Evolutionary conservation across 1,139 yeast genomes (phyloP), one percentile per base, ranked within the genome.

Genomic region (Candida pseudocylindracea): DNA sequence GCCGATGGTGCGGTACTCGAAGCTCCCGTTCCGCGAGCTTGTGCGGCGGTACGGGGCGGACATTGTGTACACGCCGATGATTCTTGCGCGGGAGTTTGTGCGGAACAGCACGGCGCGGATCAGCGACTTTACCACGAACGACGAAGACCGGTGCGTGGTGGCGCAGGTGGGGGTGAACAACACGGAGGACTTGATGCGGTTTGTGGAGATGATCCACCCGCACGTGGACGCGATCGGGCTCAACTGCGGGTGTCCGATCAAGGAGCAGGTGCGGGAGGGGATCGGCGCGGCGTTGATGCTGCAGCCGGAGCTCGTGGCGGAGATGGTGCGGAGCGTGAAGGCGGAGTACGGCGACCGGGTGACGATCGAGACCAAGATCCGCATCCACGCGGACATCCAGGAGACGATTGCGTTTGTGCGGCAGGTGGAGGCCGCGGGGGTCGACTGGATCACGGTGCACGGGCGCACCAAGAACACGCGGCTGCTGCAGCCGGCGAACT

Each of bases 231-330:
- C 93, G 1, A 72, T 88, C 27, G 95, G 98, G 0, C 60, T 88
- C 36, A 91, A 88, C 55, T 88, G 98, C 53, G 98, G 98, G 1
- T 88, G 98, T 53, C 98, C 98, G 1, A 83, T 88, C 33, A 78
- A 74, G 40, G 96, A 88, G 41, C 98, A 88, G 49, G 80, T 80
- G 6, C 63, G 93, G 32, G 95, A 83, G 49, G 98, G 98, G 12
- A 83, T 88, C 24, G 98, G 98, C 4, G 95, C 96, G 1, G 95
- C 95, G 0, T 59, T 88, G 35, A 85, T 88, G 83, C 58, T 72
- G 26, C 72, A 79, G 39, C 81, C 91, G 1, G 81, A 80, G 29
- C 55, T 74, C 33, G 92, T 91, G 4, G 67, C 88, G 1, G 62
- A 65, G 2, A 78, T 88, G 93, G 93, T 88, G 2, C 55, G 59